Base-by-base conservation (phyloP, 371 early-diverging fungal genomes). In the Saksenaea vasiformis region DNA sequence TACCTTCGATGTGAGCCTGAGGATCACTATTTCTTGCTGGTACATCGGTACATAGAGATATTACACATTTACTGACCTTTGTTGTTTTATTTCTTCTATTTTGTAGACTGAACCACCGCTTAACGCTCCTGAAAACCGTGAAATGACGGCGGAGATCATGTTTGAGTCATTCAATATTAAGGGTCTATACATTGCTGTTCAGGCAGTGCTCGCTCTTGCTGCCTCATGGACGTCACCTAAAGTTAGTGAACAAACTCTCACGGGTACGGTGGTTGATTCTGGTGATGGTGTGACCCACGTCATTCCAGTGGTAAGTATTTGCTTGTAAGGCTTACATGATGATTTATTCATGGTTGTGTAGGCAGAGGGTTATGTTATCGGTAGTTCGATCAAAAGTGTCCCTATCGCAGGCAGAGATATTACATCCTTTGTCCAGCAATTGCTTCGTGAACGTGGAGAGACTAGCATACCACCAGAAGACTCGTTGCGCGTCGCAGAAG, bases 371-470 rank as follows among this genome's bases (percentile, higher is more conserved):
- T 98, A 97, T 78, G 98, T 97, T 36, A 92, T 98, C 75, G 97
- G 96, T 34, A 93, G 93, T 51, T 93, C 96, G 38, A 95, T 98
- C 83, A 98, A 97, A 81, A 95, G 95, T 78, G 94, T 98, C 28
- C 98, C 98, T 41, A 97, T 98, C 82, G 98, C 98, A 34, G 98
- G 98, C 54, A 86, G 96, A 56, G 97, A 98, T 73, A 94, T 98
- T 67, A 97, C 98, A 14, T 90, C 90, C 15, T 98, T 96, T 85
- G 97, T 98, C 39, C 97, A 97, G 77, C 93, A 96, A 76, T 85
- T 97, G 56, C 82, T 96, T 70, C 89, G 98, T 71, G 98, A 98
- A 67, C 96, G 96, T 75, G 89, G 88, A 58, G 98, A 98, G 72
- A 91, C 90, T 59, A 85, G 82, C 69, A 96, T 98, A 44, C 98